Conservation (phyloP, 768 basidiomycete species). For the Trametes gibbosa region DNA sequence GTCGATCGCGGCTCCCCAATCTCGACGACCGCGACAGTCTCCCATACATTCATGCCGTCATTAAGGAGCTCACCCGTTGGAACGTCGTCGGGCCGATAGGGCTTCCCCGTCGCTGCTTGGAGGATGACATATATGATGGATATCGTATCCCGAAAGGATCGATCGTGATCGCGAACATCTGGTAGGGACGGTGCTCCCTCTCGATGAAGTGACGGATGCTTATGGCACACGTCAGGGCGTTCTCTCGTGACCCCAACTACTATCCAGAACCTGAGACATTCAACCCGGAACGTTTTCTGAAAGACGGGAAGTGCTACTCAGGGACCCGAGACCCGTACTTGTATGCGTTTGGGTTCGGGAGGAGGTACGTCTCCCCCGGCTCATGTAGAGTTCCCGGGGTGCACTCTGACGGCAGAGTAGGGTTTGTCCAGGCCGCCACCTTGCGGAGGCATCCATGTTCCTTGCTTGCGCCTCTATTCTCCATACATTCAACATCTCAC, state of each 20-base stretch:
- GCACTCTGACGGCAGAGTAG: not conserved
- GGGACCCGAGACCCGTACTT: conserved; percentile 1
- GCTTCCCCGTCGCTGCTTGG: not conserved
- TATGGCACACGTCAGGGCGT: too few relatives aligned
- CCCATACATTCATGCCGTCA: not conserved
- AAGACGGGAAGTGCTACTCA: conserved; percentile 18
- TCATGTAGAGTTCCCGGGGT: too few relatives aligned
- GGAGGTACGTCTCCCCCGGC: not conserved
- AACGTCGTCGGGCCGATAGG: not conserved
- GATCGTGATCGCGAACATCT: conserved; percentile 15
- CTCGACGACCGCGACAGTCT: not conserved
- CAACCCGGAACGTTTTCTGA: conserved; percentile 45
- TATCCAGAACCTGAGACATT: conserved; percentile 47
- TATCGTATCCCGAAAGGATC: conserved; percentile 23
- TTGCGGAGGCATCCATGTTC: conserved; percentile 16
- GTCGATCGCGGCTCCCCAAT: not conserved
- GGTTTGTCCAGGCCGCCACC: conserved; percentile 20
- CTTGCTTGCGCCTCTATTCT: conserved; percentile 16
- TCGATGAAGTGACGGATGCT: not conserved
- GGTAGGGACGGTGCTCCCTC: not conserved
- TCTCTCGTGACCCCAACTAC: conserved; percentile 21
- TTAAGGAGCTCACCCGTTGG: not conserved
- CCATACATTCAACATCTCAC: conserved; percentile 8
- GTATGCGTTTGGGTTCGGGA: not conserved
- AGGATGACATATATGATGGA: conserved; percentile 26